Evolutionary conservation across 371 early-diverging fungal genomes (phyloP).

Genomic region (Encephalitozoon hellem): DNA sequence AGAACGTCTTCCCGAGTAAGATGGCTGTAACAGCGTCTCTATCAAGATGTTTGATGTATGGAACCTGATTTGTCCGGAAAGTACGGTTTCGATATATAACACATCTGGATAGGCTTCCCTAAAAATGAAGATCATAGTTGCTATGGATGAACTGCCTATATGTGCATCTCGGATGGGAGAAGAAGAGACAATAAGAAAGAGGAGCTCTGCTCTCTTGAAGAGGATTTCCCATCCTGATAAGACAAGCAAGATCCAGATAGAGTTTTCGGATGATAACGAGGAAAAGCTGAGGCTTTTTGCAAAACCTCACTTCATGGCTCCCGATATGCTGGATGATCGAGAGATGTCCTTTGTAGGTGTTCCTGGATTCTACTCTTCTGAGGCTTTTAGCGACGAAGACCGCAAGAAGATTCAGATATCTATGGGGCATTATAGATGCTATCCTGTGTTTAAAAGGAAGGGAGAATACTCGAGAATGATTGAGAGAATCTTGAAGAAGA

Average conservation of each 20-base stretch:
- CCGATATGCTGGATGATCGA: not conserved
- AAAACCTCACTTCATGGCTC: not conserved
- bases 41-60: not conserved
- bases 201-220: not conserved
- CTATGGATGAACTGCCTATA: not conserved
- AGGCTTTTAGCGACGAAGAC: not conserved
- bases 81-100: not conserved
- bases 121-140: not conserved
- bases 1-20: not conserved
- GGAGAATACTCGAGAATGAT: not conserved
- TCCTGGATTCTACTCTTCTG: not conserved
- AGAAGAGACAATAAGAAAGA: not conserved
- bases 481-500: not conserved
- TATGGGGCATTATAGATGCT: not conserved
- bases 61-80: not conserved
- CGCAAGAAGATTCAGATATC: not conserved
- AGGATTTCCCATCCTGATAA: not conserved
- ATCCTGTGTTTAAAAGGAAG: not conserved
- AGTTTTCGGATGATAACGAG: not conserved
- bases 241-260: not conserved
- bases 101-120: not conserved
- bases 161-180: not conserved
- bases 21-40: not conserved
- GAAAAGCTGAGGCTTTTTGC: not conserved
- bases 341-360: not conserved